phyloP scores from a whole-genome alignment of 805 yeast species.

The Vanderwaltozyma polyspora region DNA sequence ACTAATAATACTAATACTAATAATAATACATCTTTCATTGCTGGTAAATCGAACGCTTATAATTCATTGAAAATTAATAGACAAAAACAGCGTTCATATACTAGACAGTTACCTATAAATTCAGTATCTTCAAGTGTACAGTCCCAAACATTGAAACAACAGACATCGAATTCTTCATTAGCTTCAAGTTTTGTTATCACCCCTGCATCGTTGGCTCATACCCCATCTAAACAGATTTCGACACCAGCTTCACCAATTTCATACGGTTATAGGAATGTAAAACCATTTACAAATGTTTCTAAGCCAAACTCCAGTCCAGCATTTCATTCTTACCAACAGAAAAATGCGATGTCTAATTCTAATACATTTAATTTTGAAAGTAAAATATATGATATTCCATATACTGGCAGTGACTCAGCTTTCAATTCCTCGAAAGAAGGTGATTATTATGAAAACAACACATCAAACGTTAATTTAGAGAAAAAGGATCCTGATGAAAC shows the following conservation, averaged over 20 bases:
- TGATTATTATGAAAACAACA: not conserved
- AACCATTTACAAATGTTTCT: not conserved
- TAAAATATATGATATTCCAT: conserved; percentile 29
- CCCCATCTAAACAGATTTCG: conserved; percentile 16
- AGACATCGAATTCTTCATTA: conserved; percentile 18
- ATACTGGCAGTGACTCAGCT: conserved; percentile 2
- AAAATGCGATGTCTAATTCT: conserved; percentile 6
- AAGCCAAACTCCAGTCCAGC: conserved; percentile 3
- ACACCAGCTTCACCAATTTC: conserved; percentile 20
- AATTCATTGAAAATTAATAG: conserved; percentile 24
- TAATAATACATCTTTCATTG: not conserved
- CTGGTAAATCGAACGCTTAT: conserved; percentile 3
- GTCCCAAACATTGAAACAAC: conserved; percentile 16
- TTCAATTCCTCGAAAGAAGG: conserved; percentile 1
- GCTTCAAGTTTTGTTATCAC: conserved; percentile 19
- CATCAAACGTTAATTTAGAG: not conserved
- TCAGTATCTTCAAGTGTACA: conserved; percentile 6
- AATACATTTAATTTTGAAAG: conserved; percentile 28
- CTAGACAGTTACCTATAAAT: conserved; percentile 10
- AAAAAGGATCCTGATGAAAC: not conserved
- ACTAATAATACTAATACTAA: not conserved
- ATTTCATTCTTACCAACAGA: conserved; percentile 1
- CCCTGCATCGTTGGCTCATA: conserved; percentile 17
- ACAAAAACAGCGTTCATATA: conserved; percentile 26
- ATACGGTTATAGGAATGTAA: conserved; percentile 3